Conservation (phyloP, 2,329 filamentous ascomycete genomes). For the Stemphylium lycopersici region DNA sequence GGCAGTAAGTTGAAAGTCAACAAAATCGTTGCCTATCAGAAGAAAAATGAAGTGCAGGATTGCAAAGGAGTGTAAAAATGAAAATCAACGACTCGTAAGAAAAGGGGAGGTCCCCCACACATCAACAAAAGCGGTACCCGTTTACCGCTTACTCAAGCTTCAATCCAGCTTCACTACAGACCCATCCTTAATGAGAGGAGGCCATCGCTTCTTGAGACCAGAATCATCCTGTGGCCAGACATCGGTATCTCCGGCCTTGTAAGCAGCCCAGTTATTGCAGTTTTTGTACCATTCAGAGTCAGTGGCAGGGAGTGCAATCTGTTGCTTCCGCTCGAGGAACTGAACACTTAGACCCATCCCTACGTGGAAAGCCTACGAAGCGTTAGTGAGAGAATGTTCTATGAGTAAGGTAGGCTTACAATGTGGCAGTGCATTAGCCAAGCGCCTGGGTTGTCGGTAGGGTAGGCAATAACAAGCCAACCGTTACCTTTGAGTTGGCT, state of each 20-base stretch:
- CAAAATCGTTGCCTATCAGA: not conserved
- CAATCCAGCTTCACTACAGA: conserved; percentile 6
- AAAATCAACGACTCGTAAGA: conserved; percentile 1
- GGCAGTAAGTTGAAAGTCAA: no score
- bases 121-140: not conserved
- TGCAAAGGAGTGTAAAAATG: conserved; percentile 16
- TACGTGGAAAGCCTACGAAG: conserved; percentile 31
- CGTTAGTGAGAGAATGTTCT: not conserved
- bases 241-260: conserved; percentile 21
- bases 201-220: conserved; percentile 46
- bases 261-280: conserved; percentile 33
- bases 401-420: conserved; percentile 1
- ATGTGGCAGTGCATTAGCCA: conserved; percentile 43
- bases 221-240: conserved; percentile 50
- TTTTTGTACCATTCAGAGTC: conserved; percentile 36
- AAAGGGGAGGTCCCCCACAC: not conserved
- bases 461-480: conserved; percentile 59
- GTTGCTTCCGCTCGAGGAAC: conserved; percentile 30
- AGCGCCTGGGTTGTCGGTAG: conserved; percentile 58
- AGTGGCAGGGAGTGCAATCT: conserved; percentile 26
- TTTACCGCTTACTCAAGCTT: not conserved
- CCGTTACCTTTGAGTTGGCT: conserved; percentile 37
- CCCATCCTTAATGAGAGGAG: conserved; percentile 15
- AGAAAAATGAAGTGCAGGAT: not conserved
- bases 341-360: conserved; percentile 36